Evolutionary conservation across 2,329 filamentous ascomycete species (phyloP).

Genomic region (Penicillium rolfsii): DNA sequence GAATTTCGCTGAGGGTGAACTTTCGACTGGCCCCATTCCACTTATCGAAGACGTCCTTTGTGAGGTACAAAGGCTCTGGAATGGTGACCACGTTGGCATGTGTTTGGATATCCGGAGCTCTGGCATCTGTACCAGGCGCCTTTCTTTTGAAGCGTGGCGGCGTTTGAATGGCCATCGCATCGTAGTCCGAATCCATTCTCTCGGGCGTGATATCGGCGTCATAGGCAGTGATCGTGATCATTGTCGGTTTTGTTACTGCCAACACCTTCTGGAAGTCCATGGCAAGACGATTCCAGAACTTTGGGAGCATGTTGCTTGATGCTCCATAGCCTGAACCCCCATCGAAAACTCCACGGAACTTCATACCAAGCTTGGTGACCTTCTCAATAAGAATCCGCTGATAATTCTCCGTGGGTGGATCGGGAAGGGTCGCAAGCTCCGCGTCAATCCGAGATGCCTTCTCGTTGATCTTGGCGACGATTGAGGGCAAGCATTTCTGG

Average conservation of each 20-base stretch:
- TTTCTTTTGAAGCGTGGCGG: constrained; percentile 28
- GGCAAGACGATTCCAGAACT: constrained; percentile 51
- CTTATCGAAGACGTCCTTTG: constrained; percentile 26
- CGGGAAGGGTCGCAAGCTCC: constrained; percentile 64
- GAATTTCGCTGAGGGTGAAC: constrained; percentile 50
- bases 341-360: constrained; percentile 58
- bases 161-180: constrained; percentile 22
- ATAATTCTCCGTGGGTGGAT: constrained; percentile 66
- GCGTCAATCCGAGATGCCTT: constrained; percentile 57
- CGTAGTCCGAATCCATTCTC: constrained; percentile 32
- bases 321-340: constrained; percentile 43
- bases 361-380: constrained; percentile 60
- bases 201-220: constrained; percentile 45
- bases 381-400: constrained; percentile 66
- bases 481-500: constrained; percentile 37
- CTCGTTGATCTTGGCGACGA: constrained; percentile 49
- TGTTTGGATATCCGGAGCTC: constrained; percentile 3
- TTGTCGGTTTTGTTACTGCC: constrained; percentile 47
- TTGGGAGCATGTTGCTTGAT: constrained; percentile 46
- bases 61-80: constrained; percentile 14
- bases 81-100: background rate
- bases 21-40: constrained; percentile 24
- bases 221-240: constrained; percentile 32
- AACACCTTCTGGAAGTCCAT: constrained; percentile 56
- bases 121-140: constrained; percentile 3